Base-by-base conservation (phyloP, 2,329 filamentous ascomycete genomes). In the Septoria linicola region DNA sequence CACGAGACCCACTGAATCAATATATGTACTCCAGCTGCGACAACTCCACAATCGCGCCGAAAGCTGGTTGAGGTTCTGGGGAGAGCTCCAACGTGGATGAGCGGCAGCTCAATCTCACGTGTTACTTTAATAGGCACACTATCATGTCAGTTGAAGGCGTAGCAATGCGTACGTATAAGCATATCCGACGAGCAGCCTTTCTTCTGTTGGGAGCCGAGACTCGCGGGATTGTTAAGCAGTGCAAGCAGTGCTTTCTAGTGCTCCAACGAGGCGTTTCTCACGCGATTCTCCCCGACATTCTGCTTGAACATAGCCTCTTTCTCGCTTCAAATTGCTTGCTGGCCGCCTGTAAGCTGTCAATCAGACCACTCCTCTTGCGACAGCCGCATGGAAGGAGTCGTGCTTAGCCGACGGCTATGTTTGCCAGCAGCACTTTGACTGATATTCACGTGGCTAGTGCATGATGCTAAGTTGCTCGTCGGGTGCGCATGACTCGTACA, bases 11-110 rank as follows among this genome's bases (percentile, higher is more conserved):
- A 40, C 48, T 19, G n/a, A 14, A 27, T 41, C 32, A 14, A 8
- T 16, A 25, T 17, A 40, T 49, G 47, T 51, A 32, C 49, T 52
- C 53, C 45, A 53, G 40, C 49, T 44, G 42, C 13, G 23, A 27
- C 40, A 31, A 37, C 50, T 53, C 54, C 54, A 57, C 50, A 49
- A 55, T 54, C 25, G 51, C 39, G 39, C 53, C 55, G 49, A 58
- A 49, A n/a, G 41, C 20, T 31, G 35, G 48, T 19, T 20, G 19
- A 31, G 48, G 39, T 36, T 17, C 23, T 10, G 23, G 23, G 10
- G 23, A 27, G 5, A 27, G 23, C 23, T 27, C 23, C 23, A 27
- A 10, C 5, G 23, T 27, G 23, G 23, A 27, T 10, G 5, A 27
- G 23, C 23, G 23, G 23, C 23, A 27, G 23, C 23, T 27, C 23